Evolutionary conservation across 148 eudicot species (phyloP).

Genomic region (Spergularia marina): DNA sequence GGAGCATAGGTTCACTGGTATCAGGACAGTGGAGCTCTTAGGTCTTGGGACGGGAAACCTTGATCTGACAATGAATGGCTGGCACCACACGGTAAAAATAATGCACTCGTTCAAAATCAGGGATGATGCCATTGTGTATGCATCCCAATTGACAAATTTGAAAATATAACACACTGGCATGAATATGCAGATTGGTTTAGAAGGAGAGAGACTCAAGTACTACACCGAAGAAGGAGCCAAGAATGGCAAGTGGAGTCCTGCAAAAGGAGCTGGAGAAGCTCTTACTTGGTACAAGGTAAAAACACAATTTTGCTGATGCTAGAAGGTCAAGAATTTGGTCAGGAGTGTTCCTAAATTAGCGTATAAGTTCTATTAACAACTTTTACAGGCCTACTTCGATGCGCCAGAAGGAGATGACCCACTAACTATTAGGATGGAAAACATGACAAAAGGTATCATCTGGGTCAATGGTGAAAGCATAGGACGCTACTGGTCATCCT

Average conservation of each 20-base stretch:
- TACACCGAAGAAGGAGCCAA: slow-evolving; percentile 66
- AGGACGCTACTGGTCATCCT: slow-evolving; percentile 80
- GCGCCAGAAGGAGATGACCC: slow-evolving; percentile 73
- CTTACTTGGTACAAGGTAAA: slow-evolving; percentile 90
- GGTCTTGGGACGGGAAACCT: slow-evolving; percentile 81
- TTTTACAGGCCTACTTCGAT: slow-evolving; percentile 64
- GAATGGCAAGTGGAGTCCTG: slow-evolving; percentile 54
- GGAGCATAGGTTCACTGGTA: slow-evolving; percentile 83
- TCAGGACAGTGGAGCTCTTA: slow-evolving; percentile 45
- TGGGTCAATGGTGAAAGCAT: slow-evolving; percentile 78
- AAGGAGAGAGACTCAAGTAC: slow-evolving; percentile 54
- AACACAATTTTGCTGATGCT: not conserved
- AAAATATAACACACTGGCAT: not conserved
- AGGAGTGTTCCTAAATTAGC: not conserved
- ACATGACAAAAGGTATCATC: slow-evolving; percentile 72
- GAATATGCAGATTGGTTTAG: slow-evolving; percentile 46
- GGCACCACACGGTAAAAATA: slow-evolving; percentile 63
- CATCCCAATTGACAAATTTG: not conserved
- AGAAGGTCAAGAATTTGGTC: not conserved
- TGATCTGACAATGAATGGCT: slow-evolving; percentile 58
- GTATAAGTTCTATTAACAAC: not conserved
- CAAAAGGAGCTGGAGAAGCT: slow-evolving; percentile 37
- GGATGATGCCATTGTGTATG: not conserved
- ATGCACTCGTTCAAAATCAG: not conserved
- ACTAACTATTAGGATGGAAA: slow-evolving; percentile 48